Evolutionary conservation across 164 flowering plant species (phyloP).

Genomic region (Liquidambar formosana): DNA sequence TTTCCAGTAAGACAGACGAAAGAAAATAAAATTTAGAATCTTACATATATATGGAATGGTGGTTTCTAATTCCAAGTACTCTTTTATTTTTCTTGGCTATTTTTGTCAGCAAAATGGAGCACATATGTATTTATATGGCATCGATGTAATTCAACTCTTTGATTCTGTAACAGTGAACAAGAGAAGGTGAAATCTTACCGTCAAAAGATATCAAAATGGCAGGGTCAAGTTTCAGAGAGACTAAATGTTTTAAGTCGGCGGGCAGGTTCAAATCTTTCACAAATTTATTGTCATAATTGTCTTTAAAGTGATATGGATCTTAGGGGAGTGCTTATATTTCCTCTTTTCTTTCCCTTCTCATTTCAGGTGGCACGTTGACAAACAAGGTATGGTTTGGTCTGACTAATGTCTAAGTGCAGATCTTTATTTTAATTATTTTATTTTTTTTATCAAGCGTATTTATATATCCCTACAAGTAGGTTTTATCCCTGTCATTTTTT

Average conservation of each 20-base stretch:
- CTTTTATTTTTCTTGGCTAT: background rate
- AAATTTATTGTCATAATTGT: background rate
- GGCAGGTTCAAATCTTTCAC: conserved; percentile 44
- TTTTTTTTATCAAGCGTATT: too few species aligned
- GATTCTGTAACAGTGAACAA: conserved; percentile 53
- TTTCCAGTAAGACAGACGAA: background rate
- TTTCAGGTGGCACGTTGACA: conserved; percentile 50
- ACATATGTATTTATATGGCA: background rate
- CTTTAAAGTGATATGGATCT: background rate
- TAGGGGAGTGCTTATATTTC: conserved; percentile 19
- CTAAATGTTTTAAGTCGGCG: conserved; percentile 55
- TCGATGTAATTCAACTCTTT: background rate
- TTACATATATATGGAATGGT: background rate
- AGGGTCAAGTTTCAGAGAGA: conserved; percentile 81
- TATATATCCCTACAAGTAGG: too few species aligned
- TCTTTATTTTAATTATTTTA: background rate
- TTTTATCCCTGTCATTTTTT: too few species aligned
- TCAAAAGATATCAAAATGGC: conserved; percentile 87
- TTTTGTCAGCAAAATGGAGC: background rate
- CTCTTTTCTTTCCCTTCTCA: conserved; percentile 10
- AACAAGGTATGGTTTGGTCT: conserved; percentile 58
- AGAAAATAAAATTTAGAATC: background rate
- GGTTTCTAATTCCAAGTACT: background rate
- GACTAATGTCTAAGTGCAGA: conserved; percentile 18
- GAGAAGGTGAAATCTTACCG: conserved; percentile 85